phyloP scores from a whole-genome alignment of 108 stramenopile genomes.

The Mayamaea pseudoterrestris region DNA sequence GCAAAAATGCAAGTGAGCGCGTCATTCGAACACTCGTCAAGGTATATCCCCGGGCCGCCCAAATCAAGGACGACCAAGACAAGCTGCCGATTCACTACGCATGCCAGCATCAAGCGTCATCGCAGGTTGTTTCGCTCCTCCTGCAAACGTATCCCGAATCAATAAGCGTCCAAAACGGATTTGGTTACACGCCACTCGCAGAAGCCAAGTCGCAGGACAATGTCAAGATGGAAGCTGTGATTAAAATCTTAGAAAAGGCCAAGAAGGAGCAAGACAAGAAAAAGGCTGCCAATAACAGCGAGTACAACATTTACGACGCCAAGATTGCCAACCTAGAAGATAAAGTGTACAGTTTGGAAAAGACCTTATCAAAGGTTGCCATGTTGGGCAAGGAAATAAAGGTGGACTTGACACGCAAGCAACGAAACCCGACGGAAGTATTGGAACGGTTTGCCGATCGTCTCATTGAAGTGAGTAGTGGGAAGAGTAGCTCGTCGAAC shows the following conservation, averaged over 20 bases:
- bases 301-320: conserved; percentile 22
- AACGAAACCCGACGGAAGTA: conserved; percentile 20
- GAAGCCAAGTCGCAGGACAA: conserved; percentile 56
- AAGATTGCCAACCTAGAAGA: conserved; percentile 27
- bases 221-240: conserved; percentile 59
- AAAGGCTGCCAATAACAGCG: conserved; percentile 14
- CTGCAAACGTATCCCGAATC: conserved; percentile 70
- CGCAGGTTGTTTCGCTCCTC: conserved; percentile 45
- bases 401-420: conserved; percentile 16
- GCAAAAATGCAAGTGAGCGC: conserved; percentile 60
- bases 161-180: conserved; percentile 73
- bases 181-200: conserved; percentile 76
- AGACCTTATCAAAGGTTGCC: conserved; percentile 17
- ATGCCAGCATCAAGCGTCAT: conserved; percentile 57
- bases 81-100: conserved; percentile 84
- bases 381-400: conserved; percentile 37
- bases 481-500: background rate
- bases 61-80: conserved; percentile 81
- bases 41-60: conserved; percentile 72
- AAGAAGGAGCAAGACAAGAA: conserved; percentile 56
- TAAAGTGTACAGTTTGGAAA: conserved; percentile 32
- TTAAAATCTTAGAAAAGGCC: conserved; percentile 65
- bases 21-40: conserved; percentile 59
- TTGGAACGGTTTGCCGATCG: conserved; percentile 35
- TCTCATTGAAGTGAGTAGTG: conserved; percentile 8